Percentiles rank a stretch among this genome's conserved stretches.
Conservation (phyloP, 345 rosid species). For the Pistacia atlantica region DNA sequence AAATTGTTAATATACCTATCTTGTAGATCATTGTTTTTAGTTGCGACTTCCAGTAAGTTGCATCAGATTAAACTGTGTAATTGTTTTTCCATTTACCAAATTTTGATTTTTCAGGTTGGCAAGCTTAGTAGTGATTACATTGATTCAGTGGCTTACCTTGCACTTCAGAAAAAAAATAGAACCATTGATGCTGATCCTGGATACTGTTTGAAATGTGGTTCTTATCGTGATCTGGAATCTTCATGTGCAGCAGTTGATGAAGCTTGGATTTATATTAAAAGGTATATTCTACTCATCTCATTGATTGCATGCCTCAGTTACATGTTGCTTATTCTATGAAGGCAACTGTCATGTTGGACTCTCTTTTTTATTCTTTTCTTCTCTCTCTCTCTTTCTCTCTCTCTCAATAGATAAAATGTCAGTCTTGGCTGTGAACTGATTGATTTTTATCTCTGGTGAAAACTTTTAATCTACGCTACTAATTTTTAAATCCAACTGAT, state of each 20-base stretch:
- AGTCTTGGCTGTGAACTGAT: not conserved
- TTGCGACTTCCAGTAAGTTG: not conserved
- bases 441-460: not conserved
- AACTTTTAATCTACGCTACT: not conserved
- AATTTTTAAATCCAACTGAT: not conserved
- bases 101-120: conserved; percentile 33
- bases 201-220: conserved; percentile 68
- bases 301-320: not conserved
- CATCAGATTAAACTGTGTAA: conserved; percentile 13
- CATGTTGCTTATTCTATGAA: not conserved
- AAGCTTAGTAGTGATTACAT: conserved; percentile 30
- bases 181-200: conserved; percentile 41
- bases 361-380: too few relatives aligned
- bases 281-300: conserved; percentile 34
- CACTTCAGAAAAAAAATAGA: conserved; percentile 25
- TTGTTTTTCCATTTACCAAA: not conserved
- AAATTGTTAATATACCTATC: not conserved
- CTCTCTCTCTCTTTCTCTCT: not conserved
- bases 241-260: conserved; percentile 39
- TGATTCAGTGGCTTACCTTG: conserved; percentile 34
- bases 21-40: conserved; percentile 1
- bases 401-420: not conserved
- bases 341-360: not conserved
- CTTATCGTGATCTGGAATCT: conserved; percentile 43
- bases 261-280: conserved; percentile 55